These are phyloP conservation scores for Rhodotorula mucilaginosa DNA, from an alignment of 1,284 basidiomycete genomes.

Conservation along the genomic window DNA sequence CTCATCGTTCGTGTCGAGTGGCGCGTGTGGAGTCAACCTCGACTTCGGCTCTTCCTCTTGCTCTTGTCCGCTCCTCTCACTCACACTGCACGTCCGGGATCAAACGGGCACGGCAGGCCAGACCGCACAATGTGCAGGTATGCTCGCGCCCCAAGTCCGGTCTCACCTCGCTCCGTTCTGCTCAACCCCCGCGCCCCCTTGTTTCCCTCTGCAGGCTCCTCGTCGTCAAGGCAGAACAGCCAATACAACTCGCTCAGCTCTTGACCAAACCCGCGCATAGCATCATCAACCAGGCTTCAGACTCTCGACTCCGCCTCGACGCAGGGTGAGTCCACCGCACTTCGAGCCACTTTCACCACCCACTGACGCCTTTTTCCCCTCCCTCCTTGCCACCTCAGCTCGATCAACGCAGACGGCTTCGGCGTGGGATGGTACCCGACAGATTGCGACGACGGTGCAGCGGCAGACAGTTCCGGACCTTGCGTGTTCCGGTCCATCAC, in stretches of 20 bases:
- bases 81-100: background rate
- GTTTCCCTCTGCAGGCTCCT: conserved; percentile 29
- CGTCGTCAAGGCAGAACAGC: conserved; percentile 42
- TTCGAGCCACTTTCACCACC: no score
- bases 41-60: background rate
- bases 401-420: conserved; percentile 88
- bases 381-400: conserved; percentile 57
- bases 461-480: conserved; percentile 56
- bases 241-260: conserved; percentile 42
- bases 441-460: conserved; percentile 58
- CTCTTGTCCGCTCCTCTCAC: background rate
- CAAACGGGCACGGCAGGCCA: background rate
- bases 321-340: conserved; percentile 38
- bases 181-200: background rate
- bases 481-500: conserved; percentile 78
- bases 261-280: conserved; percentile 77
- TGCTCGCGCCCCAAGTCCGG: background rate
- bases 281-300: conserved; percentile 93
- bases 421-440: conserved; percentile 82
- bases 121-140: background rate
- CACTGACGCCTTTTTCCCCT: background rate
- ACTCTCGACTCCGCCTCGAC: conserved; percentile 73
- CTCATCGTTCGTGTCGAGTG: conserved; percentile 10
- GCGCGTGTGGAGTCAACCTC: no score
- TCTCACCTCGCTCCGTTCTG: background rate